phyloP scores from a whole-genome alignment of 2,329 filamentous ascomycete genomes.

The Emergomyces orientalis region DNA sequence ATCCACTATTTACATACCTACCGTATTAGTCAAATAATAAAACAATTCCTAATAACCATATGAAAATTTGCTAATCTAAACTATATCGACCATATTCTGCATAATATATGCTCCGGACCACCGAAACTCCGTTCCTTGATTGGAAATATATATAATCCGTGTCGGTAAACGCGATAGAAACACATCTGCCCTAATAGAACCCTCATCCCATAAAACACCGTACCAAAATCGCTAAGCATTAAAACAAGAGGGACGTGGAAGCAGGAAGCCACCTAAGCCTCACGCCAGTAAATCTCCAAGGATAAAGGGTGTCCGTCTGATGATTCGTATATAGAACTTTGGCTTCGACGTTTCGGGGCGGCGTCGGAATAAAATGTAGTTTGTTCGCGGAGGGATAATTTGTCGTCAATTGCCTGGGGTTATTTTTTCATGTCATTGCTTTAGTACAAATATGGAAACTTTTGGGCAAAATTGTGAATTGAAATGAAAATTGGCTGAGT shows the following conservation, averaged over 20 bases:
- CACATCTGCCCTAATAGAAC: not conserved
- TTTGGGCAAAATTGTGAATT: not conserved
- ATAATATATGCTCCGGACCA: not conserved
- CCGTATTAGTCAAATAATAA: not conserved
- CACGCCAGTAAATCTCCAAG: conserved; percentile 27
- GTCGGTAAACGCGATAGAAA: not conserved
- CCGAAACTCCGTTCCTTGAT: not conserved
- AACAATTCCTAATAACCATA: not conserved
- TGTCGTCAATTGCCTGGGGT: conserved; percentile 24
- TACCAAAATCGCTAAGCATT: not conserved
- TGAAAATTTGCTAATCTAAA: not conserved
- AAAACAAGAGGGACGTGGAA: not conserved
- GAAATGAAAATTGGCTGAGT: too few species aligned
- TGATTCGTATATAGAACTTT: conserved; percentile 29
- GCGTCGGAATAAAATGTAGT: conserved; percentile 33
- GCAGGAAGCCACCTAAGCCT: conserved; percentile 2
- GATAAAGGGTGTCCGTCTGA: conserved; percentile 24
- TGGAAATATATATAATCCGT: not conserved
- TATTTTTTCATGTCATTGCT: not conserved
- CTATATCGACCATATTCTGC: not conserved
- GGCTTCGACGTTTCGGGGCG: conserved; percentile 27
- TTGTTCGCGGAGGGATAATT: conserved; percentile 27
- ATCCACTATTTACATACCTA: not conserved
- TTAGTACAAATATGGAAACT: not conserved
- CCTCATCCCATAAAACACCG: not conserved